Conservation (phyloP, 768 basidiomycete species). For the Kwoniella shandongensis region DNA sequence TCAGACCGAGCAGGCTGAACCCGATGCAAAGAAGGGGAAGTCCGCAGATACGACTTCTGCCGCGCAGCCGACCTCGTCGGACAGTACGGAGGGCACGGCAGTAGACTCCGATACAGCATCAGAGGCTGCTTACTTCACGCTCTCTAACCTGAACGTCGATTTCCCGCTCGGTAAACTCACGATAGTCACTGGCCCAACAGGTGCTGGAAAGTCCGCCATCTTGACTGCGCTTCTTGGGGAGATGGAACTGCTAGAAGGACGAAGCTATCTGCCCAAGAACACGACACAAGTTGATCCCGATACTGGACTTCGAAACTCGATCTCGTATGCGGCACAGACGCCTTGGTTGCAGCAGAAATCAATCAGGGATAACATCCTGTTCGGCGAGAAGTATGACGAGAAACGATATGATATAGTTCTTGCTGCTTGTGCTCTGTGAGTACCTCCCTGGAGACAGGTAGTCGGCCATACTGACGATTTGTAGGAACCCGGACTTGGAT, state of each 20-base stretch:
- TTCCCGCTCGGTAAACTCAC: constrained; percentile 74
- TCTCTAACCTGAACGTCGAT: constrained; percentile 65
- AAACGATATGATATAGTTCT: constrained; percentile 43
- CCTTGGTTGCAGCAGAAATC: constrained; percentile 55
- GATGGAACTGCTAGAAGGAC: constrained; percentile 56
- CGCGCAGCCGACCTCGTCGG: constrained; percentile 1
- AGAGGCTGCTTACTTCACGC: constrained; percentile 63
- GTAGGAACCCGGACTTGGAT: constrained; percentile 44
- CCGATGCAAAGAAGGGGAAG: constrained; percentile 34
- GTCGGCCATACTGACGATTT: neutral
- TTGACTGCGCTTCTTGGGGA: constrained; percentile 58
- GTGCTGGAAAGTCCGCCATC: constrained; percentile 77
- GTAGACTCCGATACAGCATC: constrained; percentile 27
- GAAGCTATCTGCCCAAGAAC: constrained; percentile 68
- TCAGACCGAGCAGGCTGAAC: constrained; percentile 54
- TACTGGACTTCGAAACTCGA: constrained; percentile 55
- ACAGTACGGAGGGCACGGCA: constrained; percentile 24
- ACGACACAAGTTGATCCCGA: constrained; percentile 55
- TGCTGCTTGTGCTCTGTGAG: constrained; percentile 48
- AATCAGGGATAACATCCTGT: constrained; percentile 53
- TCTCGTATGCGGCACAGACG: constrained; percentile 73
- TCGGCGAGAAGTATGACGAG: constrained; percentile 51
- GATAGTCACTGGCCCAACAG: constrained; percentile 71
- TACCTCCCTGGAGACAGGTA: neutral
- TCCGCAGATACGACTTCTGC: constrained; percentile 2